These are phyloP conservation scores for Henckelia pumila DNA, from an alignment of 257 asterid genomes.

Conservation along the genomic window DNA sequence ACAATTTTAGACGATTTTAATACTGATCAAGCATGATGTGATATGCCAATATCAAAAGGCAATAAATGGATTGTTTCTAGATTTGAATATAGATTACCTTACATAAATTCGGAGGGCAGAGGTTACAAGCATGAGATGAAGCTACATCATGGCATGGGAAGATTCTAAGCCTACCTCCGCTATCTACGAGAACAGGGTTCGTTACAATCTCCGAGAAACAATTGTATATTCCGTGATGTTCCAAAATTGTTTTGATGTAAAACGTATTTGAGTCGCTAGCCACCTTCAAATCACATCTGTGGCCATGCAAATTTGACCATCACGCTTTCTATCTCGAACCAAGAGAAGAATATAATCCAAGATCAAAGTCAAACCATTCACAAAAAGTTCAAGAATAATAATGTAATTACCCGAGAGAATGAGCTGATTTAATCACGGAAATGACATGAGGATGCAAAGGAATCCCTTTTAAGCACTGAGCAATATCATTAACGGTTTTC, in stretches of 20 bases:
- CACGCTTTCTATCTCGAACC: conserved; percentile 3
- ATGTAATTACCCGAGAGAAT: conserved; percentile 53
- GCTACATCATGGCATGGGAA: conserved; percentile 51
- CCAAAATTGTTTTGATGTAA: conserved; percentile 69
- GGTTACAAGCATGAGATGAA: conserved; percentile 52
- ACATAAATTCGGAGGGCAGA: conserved; percentile 83
- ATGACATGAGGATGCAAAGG: conserved; percentile 55
- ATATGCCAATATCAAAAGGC: conserved; percentile 3
- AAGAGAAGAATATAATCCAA: not conserved
- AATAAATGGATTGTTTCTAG: not conserved
- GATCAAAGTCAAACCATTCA: not conserved
- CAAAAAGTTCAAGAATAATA: not conserved
- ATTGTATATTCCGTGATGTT: conserved; percentile 48
- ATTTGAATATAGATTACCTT: conserved; percentile 45
- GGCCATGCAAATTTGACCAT: conserved; percentile 20
- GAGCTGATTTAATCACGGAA: conserved; percentile 58
- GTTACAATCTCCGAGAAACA: conserved; percentile 76
- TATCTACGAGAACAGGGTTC: conserved; percentile 52
- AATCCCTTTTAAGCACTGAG: conserved; percentile 56
- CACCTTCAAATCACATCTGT: conserved; percentile 84
- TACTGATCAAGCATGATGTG: not conserved
- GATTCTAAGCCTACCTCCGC: conserved; percentile 60
- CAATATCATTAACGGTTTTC: conserved; percentile 53
- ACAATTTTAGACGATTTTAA: not conserved
- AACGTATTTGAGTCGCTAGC: conserved; percentile 74